These are phyloP conservation scores for Meyerozyma elateridarum DNA, from an alignment of 1,139 yeast genomes.

Conservation along the genomic window DNA sequence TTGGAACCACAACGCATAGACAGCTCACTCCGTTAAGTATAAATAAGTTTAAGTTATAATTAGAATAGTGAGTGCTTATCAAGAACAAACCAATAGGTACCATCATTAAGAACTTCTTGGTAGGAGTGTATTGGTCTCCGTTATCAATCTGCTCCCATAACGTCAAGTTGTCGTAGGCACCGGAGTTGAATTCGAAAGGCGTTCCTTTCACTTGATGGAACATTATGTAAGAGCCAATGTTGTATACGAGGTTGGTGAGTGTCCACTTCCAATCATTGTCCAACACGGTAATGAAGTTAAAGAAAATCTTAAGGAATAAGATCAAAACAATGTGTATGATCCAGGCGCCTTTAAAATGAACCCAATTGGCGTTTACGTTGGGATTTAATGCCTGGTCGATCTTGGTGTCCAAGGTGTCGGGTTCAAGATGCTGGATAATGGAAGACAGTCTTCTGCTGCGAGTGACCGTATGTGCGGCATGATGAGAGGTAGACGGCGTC, in stretches of 20 bases:
- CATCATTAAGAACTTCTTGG: constrained; percentile 84
- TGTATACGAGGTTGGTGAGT: constrained; percentile 82
- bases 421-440: constrained; percentile 80
- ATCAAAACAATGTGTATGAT: constrained; percentile 83
- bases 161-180: constrained; percentile 92
- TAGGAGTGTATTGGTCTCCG: constrained; percentile 96
- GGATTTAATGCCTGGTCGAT: constrained; percentile 88
- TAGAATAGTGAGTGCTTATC: constrained; percentile 85
- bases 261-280: constrained; percentile 92
- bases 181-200: constrained; percentile 94
- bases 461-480: constrained; percentile 20
- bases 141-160: constrained; percentile 99
- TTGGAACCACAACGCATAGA: constrained; percentile 79
- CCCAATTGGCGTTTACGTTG: constrained; percentile 94
- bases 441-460: constrained; percentile 47
- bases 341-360: constrained; percentile 95
- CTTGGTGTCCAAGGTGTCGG: constrained; percentile 87
- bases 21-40: constrained; percentile 78
- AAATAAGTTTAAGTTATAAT: constrained; percentile 76
- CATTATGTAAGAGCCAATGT: constrained; percentile 90
- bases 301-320: constrained; percentile 64
- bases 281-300: constrained; percentile 65
- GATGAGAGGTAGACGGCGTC: constrained; percentile 28
- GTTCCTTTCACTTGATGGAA: constrained; percentile 95
- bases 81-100: constrained; percentile 88